Evolutionary conservation across 768 basidiomycete species (phyloP).

Genomic region (Tylopilus vinaceipallidus): DNA sequence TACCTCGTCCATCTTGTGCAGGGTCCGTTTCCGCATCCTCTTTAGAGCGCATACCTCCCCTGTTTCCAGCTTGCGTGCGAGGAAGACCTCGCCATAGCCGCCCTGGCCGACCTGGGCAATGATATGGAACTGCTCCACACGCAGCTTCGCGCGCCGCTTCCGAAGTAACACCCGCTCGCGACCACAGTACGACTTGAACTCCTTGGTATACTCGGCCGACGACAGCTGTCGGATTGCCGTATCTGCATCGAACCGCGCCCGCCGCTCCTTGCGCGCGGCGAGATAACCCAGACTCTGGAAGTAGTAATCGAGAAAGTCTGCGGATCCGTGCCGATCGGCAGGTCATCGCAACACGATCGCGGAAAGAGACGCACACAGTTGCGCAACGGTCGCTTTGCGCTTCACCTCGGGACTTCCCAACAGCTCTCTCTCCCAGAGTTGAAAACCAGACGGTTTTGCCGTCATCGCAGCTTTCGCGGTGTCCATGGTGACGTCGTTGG

Average conservation of each 20-base stretch:
- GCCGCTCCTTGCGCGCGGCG: constrained; percentile 79
- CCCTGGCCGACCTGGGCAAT: constrained; percentile 99
- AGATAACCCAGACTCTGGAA: constrained; percentile 94
- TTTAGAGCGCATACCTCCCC: constrained; percentile 97
- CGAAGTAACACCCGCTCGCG: constrained; percentile 92
- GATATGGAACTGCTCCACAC: constrained; percentile 95
- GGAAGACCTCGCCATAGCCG: constrained; percentile 96
- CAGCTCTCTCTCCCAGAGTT: constrained; percentile 85
- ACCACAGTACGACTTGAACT: constrained; percentile 91
- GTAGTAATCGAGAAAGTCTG: constrained; percentile 98
- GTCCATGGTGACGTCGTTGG: constrained; percentile 66
- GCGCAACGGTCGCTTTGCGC: constrained; percentile 95
- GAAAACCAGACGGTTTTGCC: constrained; percentile 48
- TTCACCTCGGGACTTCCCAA: constrained; percentile 84
- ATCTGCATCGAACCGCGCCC: constrained; percentile 79
- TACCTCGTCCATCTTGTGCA: constrained; percentile 99
- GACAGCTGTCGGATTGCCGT: constrained; percentile 65
- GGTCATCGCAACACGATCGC: constrained; percentile 6
- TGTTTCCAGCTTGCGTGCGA: constrained; percentile 93
- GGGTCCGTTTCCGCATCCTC: constrained; percentile 92
- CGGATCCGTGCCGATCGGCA: constrained; percentile 6
- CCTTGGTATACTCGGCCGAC: constrained; percentile 58
- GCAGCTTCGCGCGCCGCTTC: constrained; percentile 87
- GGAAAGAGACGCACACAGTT: constrained; percentile 71
- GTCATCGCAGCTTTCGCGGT: constrained; percentile 42